Percentiles rank a stretch among this genome's conserved stretches.
Conservation (phyloP, 1,139 yeast genomes). For the Suhomyces bribrorum region DNA sequence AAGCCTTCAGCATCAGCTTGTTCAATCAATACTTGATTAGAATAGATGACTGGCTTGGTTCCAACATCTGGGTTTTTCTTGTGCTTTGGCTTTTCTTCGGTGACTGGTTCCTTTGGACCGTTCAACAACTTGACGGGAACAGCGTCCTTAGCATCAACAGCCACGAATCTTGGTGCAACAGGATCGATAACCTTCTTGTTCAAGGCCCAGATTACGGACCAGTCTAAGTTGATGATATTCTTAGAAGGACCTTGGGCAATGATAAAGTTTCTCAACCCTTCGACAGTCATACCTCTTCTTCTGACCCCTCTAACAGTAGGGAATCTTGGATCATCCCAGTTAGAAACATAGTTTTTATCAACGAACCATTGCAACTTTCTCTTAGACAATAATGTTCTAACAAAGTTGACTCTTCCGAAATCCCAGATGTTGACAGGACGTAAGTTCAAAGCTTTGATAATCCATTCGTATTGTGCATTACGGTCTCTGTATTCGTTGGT, state of each 20-base stretch:
- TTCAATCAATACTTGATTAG: slow-evolving; percentile 70
- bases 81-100: slow-evolving; percentile 86
- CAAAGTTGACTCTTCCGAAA: slow-evolving; percentile 93
- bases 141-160: slow-evolving; percentile 61
- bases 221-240: slow-evolving; percentile 92
- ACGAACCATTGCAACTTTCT: slow-evolving; percentile 99
- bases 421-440: slow-evolving; percentile 97
- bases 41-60: slow-evolving; percentile 70
- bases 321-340: slow-evolving; percentile 99
- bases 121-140: slow-evolving; percentile 66
- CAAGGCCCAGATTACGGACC: slow-evolving; percentile 96
- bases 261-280: slow-evolving; percentile 90
- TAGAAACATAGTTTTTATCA: slow-evolving; percentile 77
- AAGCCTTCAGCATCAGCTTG: slow-evolving; percentile 84
- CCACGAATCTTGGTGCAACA: slow-evolving; percentile 91
- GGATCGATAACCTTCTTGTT: slow-evolving; percentile 97
- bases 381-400: slow-evolving; percentile 90
- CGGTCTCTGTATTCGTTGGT: slow-evolving; percentile 98
- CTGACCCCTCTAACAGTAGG: slow-evolving; percentile 98
- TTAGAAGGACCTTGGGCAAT: slow-evolving; percentile 96
- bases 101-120: slow-evolving; percentile 63
- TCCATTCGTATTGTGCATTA: slow-evolving; percentile 97
- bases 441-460: slow-evolving; percentile 73
- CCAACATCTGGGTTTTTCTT: slow-evolving; percentile 96
- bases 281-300: slow-evolving; percentile 99